These are phyloP conservation scores for Nitzschia putrida DNA, from an alignment of 108 stramenopile species.

Conservation along the genomic window DNA sequence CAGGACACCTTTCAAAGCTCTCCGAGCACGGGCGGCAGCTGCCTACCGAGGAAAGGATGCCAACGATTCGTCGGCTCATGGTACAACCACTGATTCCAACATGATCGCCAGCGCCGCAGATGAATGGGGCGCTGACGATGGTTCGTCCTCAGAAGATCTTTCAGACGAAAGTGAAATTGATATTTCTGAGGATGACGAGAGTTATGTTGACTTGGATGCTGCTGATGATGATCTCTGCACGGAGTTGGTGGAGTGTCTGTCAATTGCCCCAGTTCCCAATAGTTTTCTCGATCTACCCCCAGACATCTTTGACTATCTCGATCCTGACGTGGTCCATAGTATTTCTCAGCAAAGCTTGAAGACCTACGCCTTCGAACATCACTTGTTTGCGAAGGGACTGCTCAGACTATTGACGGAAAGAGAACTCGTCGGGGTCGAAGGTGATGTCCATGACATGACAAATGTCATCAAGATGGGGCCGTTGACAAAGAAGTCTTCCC, in stretches of 20 bases:
- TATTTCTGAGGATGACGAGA: constrained; percentile 1
- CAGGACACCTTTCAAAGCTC: constrained; percentile 1
- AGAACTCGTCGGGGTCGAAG: constrained; percentile 60
- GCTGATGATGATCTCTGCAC: constrained; percentile 8
- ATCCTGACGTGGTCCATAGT: constrained; percentile 24
- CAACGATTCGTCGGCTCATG: neutral
- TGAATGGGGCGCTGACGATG: constrained; percentile 15
- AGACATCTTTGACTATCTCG: constrained; percentile 38
- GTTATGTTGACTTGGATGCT: constrained; percentile 19
- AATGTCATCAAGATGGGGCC: constrained; percentile 71
- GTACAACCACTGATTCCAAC: neutral
- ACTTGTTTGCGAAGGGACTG: constrained; percentile 62
- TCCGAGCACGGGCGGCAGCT: constrained; percentile 8
- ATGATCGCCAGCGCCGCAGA: neutral
- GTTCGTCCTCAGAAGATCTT: constrained; percentile 27
- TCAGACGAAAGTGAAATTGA: neutral
- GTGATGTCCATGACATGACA: constrained; percentile 37
- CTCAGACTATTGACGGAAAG: constrained; percentile 66
- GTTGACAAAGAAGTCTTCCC: constrained; percentile 62
- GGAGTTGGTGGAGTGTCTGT: constrained; percentile 21
- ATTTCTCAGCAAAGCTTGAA: constrained; percentile 26
- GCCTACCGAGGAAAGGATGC: constrained; percentile 3
- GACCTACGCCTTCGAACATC: constrained; percentile 66
- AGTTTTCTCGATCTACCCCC: constrained; percentile 39
- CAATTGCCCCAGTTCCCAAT: constrained; percentile 26